These are phyloP conservation scores for Lepidopterella palustris DNA, from an alignment of 495 filamentous ascomycete species.

Conservation along the genomic window DNA sequence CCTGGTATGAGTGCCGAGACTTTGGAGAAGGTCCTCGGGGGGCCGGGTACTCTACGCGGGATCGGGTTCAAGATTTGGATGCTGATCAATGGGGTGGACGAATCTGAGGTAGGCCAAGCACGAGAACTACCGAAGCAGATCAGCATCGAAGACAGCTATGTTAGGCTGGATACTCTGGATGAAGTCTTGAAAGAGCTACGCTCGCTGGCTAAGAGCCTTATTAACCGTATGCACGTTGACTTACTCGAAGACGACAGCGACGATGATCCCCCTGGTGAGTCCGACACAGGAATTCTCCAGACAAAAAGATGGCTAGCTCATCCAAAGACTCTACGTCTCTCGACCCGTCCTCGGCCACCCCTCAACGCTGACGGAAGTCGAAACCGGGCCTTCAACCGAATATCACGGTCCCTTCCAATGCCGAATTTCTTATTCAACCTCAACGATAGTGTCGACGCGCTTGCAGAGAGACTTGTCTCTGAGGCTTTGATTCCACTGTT, in stretches of 20 bases:
- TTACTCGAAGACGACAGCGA: conserved; percentile 50
- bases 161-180: conserved; percentile 53
- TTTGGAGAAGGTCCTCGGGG: conserved; percentile 60
- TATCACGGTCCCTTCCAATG: conserved; percentile 60
- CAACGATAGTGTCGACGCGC: conserved; percentile 47
- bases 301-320: conserved; percentile 55
- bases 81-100: conserved; percentile 57
- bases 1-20: conserved; percentile 52
- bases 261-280: neutral
- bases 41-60: conserved; percentile 60
- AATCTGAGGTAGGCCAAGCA: conserved; percentile 61
- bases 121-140: conserved; percentile 77
- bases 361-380: conserved; percentile 47
- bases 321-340: conserved; percentile 68
- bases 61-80: conserved; percentile 58
- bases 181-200: conserved; percentile 59
- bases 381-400: conserved; percentile 51
- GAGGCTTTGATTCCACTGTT: conserved; percentile 66
- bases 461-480: conserved; percentile 62
- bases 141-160: conserved; percentile 89
- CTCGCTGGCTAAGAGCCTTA: conserved; percentile 58
- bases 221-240: conserved; percentile 73
- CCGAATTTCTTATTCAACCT: conserved; percentile 64
- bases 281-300: neutral
- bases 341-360: conserved; percentile 61